These are phyloP conservation scores for Letharia columbiana DNA, from an alignment of 495 filamentous ascomycete species.

Conservation along the genomic window DNA sequence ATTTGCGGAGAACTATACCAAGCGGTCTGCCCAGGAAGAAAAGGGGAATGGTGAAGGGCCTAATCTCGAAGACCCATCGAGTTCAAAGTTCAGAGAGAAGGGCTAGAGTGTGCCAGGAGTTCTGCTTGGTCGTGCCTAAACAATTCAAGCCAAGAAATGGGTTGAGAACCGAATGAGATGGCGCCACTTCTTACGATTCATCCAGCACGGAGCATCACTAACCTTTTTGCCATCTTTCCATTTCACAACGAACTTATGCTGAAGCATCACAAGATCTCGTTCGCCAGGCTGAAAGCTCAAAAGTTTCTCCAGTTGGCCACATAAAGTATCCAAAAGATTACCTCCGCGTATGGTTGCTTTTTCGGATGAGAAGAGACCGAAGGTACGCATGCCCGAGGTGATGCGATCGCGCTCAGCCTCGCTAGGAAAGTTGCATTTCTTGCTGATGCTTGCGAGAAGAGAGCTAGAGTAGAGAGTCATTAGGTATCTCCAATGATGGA, in stretches of 20 bases:
- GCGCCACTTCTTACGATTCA: background rate
- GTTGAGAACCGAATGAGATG: background rate
- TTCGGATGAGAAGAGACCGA: constrained; percentile 18
- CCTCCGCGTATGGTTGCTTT: constrained; percentile 10
- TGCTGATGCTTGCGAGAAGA: constrained; percentile 5
- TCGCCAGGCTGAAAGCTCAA: constrained; percentile 20
- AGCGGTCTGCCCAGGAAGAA: background rate
- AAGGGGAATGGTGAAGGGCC: background rate
- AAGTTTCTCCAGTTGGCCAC: constrained; percentile 18
- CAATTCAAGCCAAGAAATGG: background rate
- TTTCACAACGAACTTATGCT: constrained; percentile 24
- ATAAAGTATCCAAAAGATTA: constrained; percentile 21
- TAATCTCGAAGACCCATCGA: background rate
- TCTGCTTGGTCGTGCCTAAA: background rate
- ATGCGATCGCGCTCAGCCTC: constrained; percentile 16
- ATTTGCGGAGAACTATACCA: background rate
- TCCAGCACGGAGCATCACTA: background rate
- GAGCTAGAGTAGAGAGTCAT: background rate
- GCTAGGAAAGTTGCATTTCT: constrained; percentile 1
- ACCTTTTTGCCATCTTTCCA: constrained; percentile 13
- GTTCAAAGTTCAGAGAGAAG: background rate
- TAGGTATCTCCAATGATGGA: background rate
- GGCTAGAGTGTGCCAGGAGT: background rate
- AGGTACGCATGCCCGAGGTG: constrained; percentile 12
- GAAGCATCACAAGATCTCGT: constrained; percentile 23